Percentiles rank a stretch among this genome's conserved stretches.
phyloP scores from a whole-genome alignment of 2,329 filamentous ascomycete species.

The Stromatinia cepivora region DNA sequence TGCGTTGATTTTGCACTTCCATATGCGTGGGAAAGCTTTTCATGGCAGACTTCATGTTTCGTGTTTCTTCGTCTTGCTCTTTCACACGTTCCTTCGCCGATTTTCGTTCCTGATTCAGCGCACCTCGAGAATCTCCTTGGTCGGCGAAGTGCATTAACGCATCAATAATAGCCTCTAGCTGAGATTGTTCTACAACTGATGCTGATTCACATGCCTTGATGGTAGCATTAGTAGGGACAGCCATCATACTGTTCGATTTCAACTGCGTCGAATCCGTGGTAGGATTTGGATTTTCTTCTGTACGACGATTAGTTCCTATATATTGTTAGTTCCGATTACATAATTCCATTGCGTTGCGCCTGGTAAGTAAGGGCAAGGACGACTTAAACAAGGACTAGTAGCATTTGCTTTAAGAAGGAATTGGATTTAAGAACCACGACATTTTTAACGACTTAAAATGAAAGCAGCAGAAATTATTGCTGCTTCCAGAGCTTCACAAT shows the following conservation, averaged over 20 bases:
- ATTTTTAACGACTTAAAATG: not conserved
- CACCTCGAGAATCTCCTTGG: not conserved
- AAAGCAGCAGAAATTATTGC: not conserved
- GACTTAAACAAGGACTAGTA: not conserved
- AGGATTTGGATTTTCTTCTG: not conserved
- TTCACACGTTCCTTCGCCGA: not conserved
- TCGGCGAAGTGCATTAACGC: constrained; percentile 4
- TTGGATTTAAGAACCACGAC: too few relatives aligned
- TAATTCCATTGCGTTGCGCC: not conserved
- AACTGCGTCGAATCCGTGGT: not conserved
- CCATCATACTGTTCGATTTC: not conserved
- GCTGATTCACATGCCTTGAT: not conserved
- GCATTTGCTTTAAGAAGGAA: too few relatives aligned
- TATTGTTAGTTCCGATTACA: not conserved
- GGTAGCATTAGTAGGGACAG: not conserved
- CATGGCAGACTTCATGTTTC: not conserved
- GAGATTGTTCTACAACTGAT: not conserved
- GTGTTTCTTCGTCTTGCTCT: not conserved
- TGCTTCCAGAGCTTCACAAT: not conserved
- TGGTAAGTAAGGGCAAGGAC: not conserved
- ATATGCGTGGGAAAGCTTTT: not conserved
- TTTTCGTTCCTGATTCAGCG: not conserved
- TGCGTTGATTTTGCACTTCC: not conserved
- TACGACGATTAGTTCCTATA: not conserved
- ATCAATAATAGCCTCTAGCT: not conserved